Evolutionary conservation across 1,139 yeast genomes (phyloP).

Genomic region (Nakaseomyces kungkrabaensis): DNA sequence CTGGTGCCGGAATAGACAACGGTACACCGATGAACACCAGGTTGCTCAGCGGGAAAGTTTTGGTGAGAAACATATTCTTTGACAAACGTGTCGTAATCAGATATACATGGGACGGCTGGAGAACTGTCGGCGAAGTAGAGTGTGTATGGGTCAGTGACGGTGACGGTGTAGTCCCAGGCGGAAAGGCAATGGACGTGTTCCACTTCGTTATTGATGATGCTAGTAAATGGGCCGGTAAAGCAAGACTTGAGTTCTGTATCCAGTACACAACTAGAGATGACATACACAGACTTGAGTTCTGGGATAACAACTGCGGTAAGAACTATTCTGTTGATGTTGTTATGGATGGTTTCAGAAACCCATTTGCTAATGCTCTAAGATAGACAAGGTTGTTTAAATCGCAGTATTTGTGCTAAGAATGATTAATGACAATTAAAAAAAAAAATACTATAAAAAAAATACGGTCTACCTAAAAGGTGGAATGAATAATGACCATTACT

Average conservation of each 20-base stretch:
- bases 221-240: conserved; percentile 1
- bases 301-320: conserved; percentile 28
- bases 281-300: conserved; percentile 17
- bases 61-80: conserved; percentile 26
- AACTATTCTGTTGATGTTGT: conserved; percentile 25
- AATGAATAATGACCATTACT: background rate
- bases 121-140: conserved; percentile 22
- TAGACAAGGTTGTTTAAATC: background rate
- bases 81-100: conserved; percentile 25
- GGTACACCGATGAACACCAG: conserved; percentile 5
- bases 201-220: conserved; percentile 24
- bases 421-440: background rate
- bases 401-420: background rate
- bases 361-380: conserved; percentile 10
- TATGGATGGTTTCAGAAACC: conserved; percentile 22
- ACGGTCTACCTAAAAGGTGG: background rate
- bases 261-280: conserved; percentile 24
- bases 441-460: background rate
- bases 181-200: conserved; percentile 25
- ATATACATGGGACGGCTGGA: conserved; percentile 28
- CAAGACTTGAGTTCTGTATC: conserved; percentile 23
- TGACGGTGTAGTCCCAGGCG: conserved; percentile 24
- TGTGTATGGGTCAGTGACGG: conserved; percentile 26
- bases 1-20: background rate
- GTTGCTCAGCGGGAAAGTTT: conserved; percentile 20